Evolutionary conservation across 371 early-diverging fungal species (phyloP).

Genomic region (Gilbertella persicaria): DNA sequence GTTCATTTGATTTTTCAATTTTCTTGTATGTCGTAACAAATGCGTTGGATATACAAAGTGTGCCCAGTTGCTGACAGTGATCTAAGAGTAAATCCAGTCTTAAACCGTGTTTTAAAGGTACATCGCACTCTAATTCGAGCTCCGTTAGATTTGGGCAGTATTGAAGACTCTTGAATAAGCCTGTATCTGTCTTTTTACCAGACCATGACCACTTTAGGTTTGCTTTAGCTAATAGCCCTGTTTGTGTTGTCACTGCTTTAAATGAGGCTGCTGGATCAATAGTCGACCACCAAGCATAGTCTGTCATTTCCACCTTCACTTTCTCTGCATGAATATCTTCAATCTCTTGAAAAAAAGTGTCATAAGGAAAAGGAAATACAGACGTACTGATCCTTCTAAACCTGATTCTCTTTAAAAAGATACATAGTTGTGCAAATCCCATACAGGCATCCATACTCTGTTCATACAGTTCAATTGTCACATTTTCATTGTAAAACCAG

Average conservation of each 20-base stretch:
- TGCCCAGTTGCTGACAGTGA: constrained; percentile 12
- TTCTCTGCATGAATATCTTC: constrained; percentile 13
- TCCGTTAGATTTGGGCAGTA: constrained; percentile 21
- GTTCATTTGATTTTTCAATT: constrained; percentile 4
- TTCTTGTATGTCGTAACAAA: constrained; percentile 13
- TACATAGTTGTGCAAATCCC: constrained; percentile 29
- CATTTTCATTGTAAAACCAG: constrained; percentile 27
- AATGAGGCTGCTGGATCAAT: constrained; percentile 25
- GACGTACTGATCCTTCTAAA: constrained; percentile 24
- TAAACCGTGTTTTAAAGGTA: constrained; percentile 23
- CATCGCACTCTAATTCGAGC: constrained; percentile 22
- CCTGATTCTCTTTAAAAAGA: constrained; percentile 20
- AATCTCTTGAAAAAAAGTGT: constrained; percentile 29
- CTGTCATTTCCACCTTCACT: constrained; percentile 21
- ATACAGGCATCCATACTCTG: constrained; percentile 30
- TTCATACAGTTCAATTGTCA: constrained; percentile 24
- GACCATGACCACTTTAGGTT: constrained; percentile 27
- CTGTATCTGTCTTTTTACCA: constrained; percentile 24
- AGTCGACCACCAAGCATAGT: constrained; percentile 28
- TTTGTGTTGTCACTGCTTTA: constrained; percentile 13
- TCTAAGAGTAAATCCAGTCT: constrained; percentile 24
- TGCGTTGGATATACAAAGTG: constrained; percentile 10
- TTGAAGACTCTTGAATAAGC: constrained; percentile 18
- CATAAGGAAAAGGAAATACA: constrained; percentile 29
- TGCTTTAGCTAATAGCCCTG: constrained; percentile 21